Percentiles rank a stretch among this genome's conserved stretches.
Conservation (phyloP, 176 grass and related monocot species). For the Poa pratensis region DNA sequence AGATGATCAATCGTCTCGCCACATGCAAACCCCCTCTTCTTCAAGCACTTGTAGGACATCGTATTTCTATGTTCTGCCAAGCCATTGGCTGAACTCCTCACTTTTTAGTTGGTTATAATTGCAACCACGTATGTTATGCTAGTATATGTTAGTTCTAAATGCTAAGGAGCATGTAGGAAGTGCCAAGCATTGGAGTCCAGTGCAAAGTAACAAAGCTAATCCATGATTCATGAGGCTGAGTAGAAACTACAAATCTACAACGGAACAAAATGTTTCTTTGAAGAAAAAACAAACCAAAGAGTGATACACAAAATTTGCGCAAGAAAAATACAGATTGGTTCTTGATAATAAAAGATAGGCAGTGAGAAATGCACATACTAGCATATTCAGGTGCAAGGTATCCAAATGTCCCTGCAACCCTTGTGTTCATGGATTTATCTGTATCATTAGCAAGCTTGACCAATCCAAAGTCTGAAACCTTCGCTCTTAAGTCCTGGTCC, state of each 20-base stretch:
- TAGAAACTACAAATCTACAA: conserved; percentile 12
- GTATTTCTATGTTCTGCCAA: neutral
- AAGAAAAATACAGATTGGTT: conserved; percentile 35
- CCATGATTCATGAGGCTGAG: conserved; percentile 1
- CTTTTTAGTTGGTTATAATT: neutral
- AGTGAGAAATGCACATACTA: conserved; percentile 68
- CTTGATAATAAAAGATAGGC: conserved; percentile 31
- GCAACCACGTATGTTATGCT: neutral
- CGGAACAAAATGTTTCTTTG: conserved; percentile 28
- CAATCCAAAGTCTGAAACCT: conserved; percentile 98
- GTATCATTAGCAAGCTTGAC: conserved; percentile 86
- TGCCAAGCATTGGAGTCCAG: conserved; percentile 18
- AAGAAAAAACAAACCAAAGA: conserved; percentile 28
- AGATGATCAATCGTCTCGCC: neutral
- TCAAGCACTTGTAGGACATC: neutral
- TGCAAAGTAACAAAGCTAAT: conserved; percentile 7
- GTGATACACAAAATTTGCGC: conserved; percentile 3
- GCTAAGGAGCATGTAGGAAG: conserved; percentile 14
- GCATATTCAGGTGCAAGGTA: conserved; percentile 99
- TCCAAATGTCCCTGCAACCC: conserved; percentile 93
- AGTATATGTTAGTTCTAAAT: conserved; percentile 24
- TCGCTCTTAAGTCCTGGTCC: conserved; percentile 88
- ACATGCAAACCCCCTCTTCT: neutral
- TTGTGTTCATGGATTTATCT: conserved; percentile 93
- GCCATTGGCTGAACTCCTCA: neutral